Evolutionary conservation across 1,284 basidiomycete species (phyloP).

Genomic region (Mycosarcoma maydis): DNA sequence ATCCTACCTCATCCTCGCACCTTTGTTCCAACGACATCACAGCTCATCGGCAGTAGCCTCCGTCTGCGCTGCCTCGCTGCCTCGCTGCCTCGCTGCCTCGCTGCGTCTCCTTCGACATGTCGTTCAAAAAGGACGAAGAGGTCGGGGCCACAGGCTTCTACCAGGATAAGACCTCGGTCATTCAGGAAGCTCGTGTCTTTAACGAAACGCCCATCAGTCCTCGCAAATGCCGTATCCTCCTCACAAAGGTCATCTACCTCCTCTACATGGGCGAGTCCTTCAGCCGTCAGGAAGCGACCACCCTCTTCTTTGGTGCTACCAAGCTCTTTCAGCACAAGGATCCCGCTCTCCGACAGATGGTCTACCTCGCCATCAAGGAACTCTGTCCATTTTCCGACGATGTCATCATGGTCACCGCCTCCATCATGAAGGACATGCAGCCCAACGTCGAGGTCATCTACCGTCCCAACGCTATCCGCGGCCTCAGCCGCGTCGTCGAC

Average conservation of each 20-base stretch:
- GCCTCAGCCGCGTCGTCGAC: slow-evolving; percentile 95
- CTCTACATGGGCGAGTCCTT: slow-evolving; percentile 96
- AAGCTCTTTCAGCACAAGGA: slow-evolving; percentile 99
- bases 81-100: not conserved
- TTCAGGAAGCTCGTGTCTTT: slow-evolving; percentile 96
- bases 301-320: slow-evolving; percentile 97
- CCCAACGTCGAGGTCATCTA: slow-evolving; percentile 99
- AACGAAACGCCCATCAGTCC: slow-evolving; percentile 92
- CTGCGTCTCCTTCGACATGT: slow-evolving; percentile 49
- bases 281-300: slow-evolving; percentile 94
- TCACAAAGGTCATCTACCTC: slow-evolving; percentile 95
- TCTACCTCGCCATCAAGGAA: slow-evolving; percentile 99
- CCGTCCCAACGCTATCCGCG: slow-evolving; percentile 95
- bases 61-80: not conserved
- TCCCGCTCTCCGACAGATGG: slow-evolving; percentile 94
- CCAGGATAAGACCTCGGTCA: slow-evolving; percentile 66
- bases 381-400: slow-evolving; percentile 95
- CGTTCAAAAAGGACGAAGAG: slow-evolving; percentile 67
- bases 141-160: slow-evolving; percentile 60
- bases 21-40: too few species aligned
- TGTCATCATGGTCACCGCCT: slow-evolving; percentile 98
- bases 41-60: slow-evolving; percentile 4
- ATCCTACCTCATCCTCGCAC: too few species aligned
- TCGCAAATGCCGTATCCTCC: slow-evolving; percentile 92
- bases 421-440: slow-evolving; percentile 99